Evolutionary conservation across 2,329 filamentous ascomycete genomes (phyloP), one percentile per base, ranked within the genome.

Genomic region (Curvularia sp.): DNA sequence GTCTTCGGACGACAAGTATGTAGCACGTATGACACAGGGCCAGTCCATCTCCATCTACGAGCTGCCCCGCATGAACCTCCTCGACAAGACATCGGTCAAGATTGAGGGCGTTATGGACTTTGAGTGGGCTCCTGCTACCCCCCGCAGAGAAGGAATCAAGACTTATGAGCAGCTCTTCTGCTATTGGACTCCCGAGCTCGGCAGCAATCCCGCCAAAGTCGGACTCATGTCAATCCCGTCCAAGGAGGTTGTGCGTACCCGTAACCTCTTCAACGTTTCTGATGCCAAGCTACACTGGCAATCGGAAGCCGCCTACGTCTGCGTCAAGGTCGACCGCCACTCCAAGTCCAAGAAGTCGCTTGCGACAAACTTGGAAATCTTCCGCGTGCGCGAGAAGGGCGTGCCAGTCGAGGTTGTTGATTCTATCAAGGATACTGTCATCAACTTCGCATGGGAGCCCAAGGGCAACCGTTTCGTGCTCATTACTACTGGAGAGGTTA

Each of bases 221-320:
- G 93, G 90, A 67, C 82, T 99, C 71, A 98, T 99, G 94, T 93
- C 89, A 80, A 87, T 99, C 66, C 95, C 95, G 6, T 93, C 91
- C 59, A 98, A 97, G 82, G 89, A 98, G 80, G 86, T 97, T 67
- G 89, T 99, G 63, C 89, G 95, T 72, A 96, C 94, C 4, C 86
- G 97, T 74, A 99, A 99, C 77, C 87, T 99, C 45, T 98, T 99
- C 87, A 98, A 95, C 77, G 95, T 99, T 57, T 92, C 92, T 45
- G 95, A 99, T 77, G 95, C 91, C 57, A 99, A 98, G 83, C 87
- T 99, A 18, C 95, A 99, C 84, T 99, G 95, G 95, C 95, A 99
- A 81, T 97, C 93, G 3, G 92, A 97, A 63, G 91, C 89, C 55
- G 86, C 90, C 60, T 99, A 97, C 76, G 88, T 99, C 60, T 98